Evolutionary conservation across 169 alveolate species (phyloP).

Genomic region (Miamiensis avidus): DNA sequence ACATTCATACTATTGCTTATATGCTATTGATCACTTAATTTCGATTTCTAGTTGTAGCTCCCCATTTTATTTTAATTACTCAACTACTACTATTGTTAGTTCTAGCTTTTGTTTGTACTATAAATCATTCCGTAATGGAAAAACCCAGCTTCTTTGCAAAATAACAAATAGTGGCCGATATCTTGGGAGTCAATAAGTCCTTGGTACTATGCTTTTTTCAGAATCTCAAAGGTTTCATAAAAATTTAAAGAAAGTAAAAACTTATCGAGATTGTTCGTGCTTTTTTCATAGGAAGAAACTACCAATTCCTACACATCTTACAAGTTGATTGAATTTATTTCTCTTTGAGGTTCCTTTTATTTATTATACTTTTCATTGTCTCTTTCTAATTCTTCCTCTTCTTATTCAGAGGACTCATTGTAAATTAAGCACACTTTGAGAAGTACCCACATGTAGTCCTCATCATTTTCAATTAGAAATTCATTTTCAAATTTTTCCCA

Average conservation of each 20-base stretch:
- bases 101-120: neutral
- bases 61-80: neutral
- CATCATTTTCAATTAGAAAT: neutral
- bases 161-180: neutral
- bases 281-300: neutral
- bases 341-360: neutral
- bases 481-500: neutral
- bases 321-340: neutral
- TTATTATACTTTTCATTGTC: neutral
- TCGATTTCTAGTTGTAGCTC: neutral
- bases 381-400: no score
- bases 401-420: no score
- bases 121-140: neutral
- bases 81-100: neutral
- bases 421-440: neutral
- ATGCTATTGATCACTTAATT: no score
- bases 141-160: neutral
- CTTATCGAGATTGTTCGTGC: neutral
- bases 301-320: neutral
- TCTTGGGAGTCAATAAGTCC: neutral
- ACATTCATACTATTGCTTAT: no score
- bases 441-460: neutral
- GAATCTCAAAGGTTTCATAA: neutral
- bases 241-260: no score
- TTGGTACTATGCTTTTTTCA: neutral